Percentiles rank a stretch among this genome's conserved stretches.
Conservation (phyloP, 2,329 filamentous ascomycete genomes). For the Fonsecaea monophora region DNA sequence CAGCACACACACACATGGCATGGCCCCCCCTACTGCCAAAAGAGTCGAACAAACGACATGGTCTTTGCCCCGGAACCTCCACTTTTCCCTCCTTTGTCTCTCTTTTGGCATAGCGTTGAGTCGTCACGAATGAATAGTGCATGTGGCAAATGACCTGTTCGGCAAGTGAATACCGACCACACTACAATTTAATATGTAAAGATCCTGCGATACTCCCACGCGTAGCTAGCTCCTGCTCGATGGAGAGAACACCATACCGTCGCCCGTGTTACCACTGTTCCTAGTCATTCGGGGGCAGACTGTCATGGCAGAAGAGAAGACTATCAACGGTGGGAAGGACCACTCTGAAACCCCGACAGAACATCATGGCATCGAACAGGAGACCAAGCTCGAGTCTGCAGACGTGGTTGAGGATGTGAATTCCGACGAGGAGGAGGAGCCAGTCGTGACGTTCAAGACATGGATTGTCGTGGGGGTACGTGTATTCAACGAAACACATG, state of each 20-base stretch:
- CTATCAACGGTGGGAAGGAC: background rate
- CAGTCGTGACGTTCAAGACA: constrained; percentile 41
- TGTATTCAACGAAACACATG: background rate
- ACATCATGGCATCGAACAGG: background rate
- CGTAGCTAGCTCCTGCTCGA: background rate
- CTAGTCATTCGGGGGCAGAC: background rate
- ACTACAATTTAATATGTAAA: background rate
- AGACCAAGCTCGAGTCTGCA: background rate
- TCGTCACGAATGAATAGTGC: background rate
- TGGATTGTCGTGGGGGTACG: constrained; percentile 42
- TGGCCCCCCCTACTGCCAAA: background rate
- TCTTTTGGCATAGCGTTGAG: background rate
- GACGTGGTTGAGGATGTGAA: background rate
- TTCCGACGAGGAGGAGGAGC: constrained; percentile 24
- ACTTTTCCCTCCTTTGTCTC: background rate
- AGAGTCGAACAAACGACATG: background rate
- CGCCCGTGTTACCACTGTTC: background rate
- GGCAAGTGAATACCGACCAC: background rate
- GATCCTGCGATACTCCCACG: background rate
- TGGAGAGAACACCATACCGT: background rate
- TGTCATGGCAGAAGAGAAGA: constrained; percentile 9
- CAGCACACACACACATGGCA: background rate
- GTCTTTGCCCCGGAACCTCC: background rate
- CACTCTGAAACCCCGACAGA: background rate
- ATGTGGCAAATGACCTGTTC: background rate